Percentiles rank a stretch among this genome's conserved stretches.
Conservation (phyloP, 2,329 filamentous ascomycete genomes). For the Cordyceps fumosorosea region DNA sequence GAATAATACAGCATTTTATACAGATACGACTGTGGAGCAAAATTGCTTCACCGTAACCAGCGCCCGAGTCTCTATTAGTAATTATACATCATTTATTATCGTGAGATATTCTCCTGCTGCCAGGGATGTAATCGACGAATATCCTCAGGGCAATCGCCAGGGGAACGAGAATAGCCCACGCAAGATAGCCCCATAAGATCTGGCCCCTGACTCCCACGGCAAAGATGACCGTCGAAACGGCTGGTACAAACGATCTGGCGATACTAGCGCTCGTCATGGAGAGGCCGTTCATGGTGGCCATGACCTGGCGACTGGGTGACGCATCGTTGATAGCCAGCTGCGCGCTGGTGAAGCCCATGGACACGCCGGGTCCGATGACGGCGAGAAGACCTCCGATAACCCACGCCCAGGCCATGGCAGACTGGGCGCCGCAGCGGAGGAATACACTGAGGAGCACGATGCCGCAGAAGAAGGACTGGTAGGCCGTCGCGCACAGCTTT, state of each 20-base stretch:
- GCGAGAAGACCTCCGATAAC: conserved; percentile 33
- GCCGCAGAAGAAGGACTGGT: conserved; percentile 57
- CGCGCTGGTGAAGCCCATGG: conserved; percentile 63
- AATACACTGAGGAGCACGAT: conserved; percentile 50
- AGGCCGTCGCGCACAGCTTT: conserved; percentile 43
- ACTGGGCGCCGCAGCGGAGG: conserved; percentile 30
- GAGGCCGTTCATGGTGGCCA: conserved; percentile 65
- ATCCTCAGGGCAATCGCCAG: background rate
- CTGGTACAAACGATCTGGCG: conserved; percentile 60
- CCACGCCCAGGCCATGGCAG: conserved; percentile 48
- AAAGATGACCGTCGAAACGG: conserved; percentile 59
- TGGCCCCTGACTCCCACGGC: conserved; percentile 58
- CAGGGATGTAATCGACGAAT: conserved; percentile 1
- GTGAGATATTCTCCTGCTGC: background rate
- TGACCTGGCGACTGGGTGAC: conserved; percentile 53
- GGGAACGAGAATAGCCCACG: conserved; percentile 1
- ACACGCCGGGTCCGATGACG: conserved; percentile 51
- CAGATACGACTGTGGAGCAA: too few species aligned
- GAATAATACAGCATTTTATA: too few species aligned
- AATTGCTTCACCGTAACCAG: too few species aligned
- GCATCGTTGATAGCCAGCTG: conserved; percentile 73
- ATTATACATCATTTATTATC: background rate
- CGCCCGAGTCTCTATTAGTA: too few species aligned
- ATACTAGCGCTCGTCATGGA: conserved; percentile 52
- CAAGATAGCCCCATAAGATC: conserved; percentile 51